Conservation (phyloP, 1,284 basidiomycete genomes). For the Fomitopsis pinicola region DNA sequence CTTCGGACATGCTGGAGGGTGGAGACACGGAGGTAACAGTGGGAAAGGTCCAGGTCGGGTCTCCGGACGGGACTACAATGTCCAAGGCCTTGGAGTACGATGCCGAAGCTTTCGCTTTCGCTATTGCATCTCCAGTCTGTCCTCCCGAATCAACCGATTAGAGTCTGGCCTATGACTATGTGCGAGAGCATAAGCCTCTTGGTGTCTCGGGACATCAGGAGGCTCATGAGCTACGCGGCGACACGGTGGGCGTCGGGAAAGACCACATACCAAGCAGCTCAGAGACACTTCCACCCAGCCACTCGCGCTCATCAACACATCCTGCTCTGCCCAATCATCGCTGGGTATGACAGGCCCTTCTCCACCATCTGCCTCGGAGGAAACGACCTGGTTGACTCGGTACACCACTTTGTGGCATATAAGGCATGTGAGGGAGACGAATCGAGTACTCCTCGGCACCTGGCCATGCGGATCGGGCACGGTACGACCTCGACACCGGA, state of each 20-base stretch:
- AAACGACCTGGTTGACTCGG: constrained; percentile 60
- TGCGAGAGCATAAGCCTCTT: not conserved
- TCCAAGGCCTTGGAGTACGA: constrained; percentile 51
- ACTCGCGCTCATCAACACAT: constrained; percentile 58
- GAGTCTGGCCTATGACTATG: too few relatives aligned
- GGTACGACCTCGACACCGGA: constrained; percentile 54
- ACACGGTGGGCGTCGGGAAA: not conserved
- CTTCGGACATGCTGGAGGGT: constrained; percentile 18
- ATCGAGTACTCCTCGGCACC: constrained; percentile 48
- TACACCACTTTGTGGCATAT: constrained; percentile 63
- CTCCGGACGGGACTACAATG: constrained; percentile 41
- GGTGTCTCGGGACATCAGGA: not conserved
- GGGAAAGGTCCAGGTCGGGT: constrained; percentile 9
- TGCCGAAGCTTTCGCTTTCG: constrained; percentile 38
- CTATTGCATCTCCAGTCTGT: constrained; percentile 47
- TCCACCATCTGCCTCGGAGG: constrained; percentile 53
- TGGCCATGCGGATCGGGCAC: constrained; percentile 34
- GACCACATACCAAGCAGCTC: constrained; percentile 58
- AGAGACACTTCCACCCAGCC: constrained; percentile 74
- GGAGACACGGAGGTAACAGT: constrained; percentile 15
- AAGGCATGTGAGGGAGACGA: constrained; percentile 64
- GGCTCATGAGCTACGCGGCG: constrained; percentile 1
- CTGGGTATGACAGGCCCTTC: constrained; percentile 67
- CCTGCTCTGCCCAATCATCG: constrained; percentile 71
- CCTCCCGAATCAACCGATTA: not conserved